Conservation (phyloP, 2,329 filamentous ascomycete species). For the Aspergillus latus region DNA sequence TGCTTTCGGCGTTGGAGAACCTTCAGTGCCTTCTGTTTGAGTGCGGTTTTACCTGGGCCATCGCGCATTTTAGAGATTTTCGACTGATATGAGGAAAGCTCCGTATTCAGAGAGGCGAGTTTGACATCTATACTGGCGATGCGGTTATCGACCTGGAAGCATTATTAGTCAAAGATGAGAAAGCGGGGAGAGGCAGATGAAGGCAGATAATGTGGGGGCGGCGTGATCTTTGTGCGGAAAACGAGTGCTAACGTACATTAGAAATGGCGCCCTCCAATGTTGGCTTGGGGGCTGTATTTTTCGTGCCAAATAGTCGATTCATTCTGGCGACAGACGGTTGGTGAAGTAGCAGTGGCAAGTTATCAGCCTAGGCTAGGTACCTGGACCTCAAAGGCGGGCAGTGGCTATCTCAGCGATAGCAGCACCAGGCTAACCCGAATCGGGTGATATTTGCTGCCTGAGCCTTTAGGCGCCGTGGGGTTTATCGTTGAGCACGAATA, state of each 20-base stretch:
- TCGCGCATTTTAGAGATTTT: slow-evolving; percentile 92
- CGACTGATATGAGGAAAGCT: slow-evolving; percentile 82
- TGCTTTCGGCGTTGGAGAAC: slow-evolving; percentile 90
- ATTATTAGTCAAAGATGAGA: neutral
- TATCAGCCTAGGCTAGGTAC: neutral
- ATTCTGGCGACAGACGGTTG: slow-evolving; percentile 52
- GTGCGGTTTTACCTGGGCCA: slow-evolving; percentile 85
- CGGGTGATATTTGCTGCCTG: too few relatives aligned
- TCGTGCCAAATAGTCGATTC: slow-evolving; percentile 94
- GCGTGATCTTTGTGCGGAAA: neutral
- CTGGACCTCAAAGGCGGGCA: neutral
- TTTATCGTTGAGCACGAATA: neutral
- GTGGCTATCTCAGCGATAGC: too few relatives aligned
- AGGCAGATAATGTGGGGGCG: slow-evolving; percentile 18
- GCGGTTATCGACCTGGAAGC: slow-evolving; percentile 67
- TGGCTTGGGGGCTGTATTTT: slow-evolving; percentile 83
- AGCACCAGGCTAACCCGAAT: too few relatives aligned
- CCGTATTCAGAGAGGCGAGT: slow-evolving; percentile 85
- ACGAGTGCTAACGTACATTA: slow-evolving; percentile 57
- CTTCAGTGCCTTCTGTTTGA: slow-evolving; percentile 93
- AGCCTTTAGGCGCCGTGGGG: neutral
- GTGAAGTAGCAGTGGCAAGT: slow-evolving; percentile 3
- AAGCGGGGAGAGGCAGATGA: slow-evolving; percentile 7
- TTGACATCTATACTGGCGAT: slow-evolving; percentile 91
- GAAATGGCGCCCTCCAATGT: slow-evolving; percentile 79